phyloP scores from a whole-genome alignment of 2,329 filamentous ascomycete genomes.

The Fusarium haematococcum region DNA sequence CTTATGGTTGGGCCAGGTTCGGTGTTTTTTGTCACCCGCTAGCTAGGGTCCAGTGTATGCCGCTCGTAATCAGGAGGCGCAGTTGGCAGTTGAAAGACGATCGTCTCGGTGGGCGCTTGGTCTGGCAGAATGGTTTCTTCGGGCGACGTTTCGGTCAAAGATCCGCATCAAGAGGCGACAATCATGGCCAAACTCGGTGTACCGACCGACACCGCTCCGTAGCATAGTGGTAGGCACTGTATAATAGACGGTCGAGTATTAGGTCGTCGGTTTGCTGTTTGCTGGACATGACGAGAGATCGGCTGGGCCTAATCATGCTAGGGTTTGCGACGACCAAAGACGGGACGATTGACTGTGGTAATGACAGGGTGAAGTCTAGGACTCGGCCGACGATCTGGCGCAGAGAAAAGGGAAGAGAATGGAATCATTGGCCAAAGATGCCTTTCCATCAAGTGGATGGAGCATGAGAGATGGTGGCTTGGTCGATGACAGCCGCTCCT shows the following conservation, averaged over 20 bases:
- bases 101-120: constrained; percentile 9
- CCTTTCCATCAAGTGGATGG: not conserved
- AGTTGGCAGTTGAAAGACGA: constrained; percentile 12
- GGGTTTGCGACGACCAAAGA: constrained; percentile 1
- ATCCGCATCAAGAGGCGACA: constrained; percentile 31
- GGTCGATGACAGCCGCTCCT: constrained; percentile 9
- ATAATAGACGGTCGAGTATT: constrained; percentile 3
- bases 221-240: constrained; percentile 25
- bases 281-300: constrained; percentile 16
- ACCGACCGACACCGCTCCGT: constrained; percentile 34
- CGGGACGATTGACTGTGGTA: constrained; percentile 11
- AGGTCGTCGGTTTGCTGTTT: constrained; percentile 32
- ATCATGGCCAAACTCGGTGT: constrained; percentile 32
- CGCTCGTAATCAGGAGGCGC: constrained; percentile 16
- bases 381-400: constrained; percentile 16
- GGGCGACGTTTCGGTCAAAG: constrained; percentile 25
- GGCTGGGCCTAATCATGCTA: constrained; percentile 17
- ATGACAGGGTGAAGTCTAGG: constrained; percentile 2
- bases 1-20: too few species aligned
- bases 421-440: constrained; percentile 9
- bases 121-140: constrained; percentile 20
- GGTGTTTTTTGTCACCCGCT: too few species aligned
- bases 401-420: constrained; percentile 2
- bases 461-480: constrained; percentile 1
- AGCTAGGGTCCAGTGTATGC: not conserved